A percentile compares a stretch with the other conserved stretches of the same genome.
phyloP scores from a whole-genome alignment of 2,329 filamentous ascomycete genomes.

The Colletotrichum destructivum region DNA sequence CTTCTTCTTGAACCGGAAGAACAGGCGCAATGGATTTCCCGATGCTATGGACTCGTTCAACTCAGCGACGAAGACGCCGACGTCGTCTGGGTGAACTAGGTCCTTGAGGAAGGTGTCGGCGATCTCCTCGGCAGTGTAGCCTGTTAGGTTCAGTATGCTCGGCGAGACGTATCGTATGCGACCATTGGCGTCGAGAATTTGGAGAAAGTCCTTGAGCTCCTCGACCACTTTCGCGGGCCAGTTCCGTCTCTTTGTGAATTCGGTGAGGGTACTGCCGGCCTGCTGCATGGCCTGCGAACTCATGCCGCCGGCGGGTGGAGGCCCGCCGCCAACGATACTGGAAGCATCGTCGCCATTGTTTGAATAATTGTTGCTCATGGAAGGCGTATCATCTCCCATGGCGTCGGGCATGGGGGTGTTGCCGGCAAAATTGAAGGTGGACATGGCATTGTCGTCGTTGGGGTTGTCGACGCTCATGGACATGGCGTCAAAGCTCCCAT shows the following conservation, averaged over 20 bases:
- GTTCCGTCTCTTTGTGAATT: slow-evolving; percentile 75
- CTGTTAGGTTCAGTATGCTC: slow-evolving; percentile 81
- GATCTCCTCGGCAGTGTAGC: slow-evolving; percentile 80
- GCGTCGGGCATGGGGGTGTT: slow-evolving; percentile 47
- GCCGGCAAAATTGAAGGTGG: slow-evolving; percentile 45
- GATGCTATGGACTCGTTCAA: slow-evolving; percentile 91
- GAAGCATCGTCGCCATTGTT: slow-evolving; percentile 37
- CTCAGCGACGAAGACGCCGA: slow-evolving; percentile 85
- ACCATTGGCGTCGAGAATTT: slow-evolving; percentile 89
- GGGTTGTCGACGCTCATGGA: slow-evolving; percentile 59
- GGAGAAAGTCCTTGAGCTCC: slow-evolving; percentile 89
- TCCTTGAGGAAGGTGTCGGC: slow-evolving; percentile 84
- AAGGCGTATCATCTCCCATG: slow-evolving; percentile 33
- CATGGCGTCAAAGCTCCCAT: slow-evolving; percentile 54
- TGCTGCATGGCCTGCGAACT: slow-evolving; percentile 49
- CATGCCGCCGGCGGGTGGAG: slow-evolving; percentile 58
- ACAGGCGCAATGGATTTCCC: slow-evolving; percentile 84
- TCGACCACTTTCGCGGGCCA: slow-evolving; percentile 93
- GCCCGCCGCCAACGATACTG: slow-evolving; percentile 58
- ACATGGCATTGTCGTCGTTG: slow-evolving; percentile 48
- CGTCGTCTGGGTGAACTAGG: slow-evolving; percentile 89
- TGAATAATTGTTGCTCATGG: slow-evolving; percentile 38
- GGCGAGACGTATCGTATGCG: slow-evolving; percentile 90
- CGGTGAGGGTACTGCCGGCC: slow-evolving; percentile 64
- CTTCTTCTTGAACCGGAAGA: slow-evolving; percentile 85